Evolutionary conservation across 352 stramenopile genomes (phyloP).

Genomic region (Phytophthora uliginosa): DNA sequence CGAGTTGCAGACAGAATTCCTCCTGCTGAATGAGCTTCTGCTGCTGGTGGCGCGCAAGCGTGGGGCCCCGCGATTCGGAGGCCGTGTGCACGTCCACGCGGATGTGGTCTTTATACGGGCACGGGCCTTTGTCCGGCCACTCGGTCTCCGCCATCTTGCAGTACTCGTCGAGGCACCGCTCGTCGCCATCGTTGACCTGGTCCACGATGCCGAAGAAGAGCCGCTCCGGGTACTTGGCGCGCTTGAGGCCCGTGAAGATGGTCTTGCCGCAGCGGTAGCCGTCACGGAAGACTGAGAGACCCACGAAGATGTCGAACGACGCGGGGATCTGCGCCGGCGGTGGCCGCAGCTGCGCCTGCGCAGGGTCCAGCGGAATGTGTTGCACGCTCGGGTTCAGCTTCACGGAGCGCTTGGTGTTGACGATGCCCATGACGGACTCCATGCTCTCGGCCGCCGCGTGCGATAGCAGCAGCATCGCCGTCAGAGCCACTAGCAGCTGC

Average conservation of each 20-base stretch:
- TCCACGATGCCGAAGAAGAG: conserved; percentile 88
- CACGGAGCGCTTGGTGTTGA: conserved; percentile 67
- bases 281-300: conserved; percentile 86
- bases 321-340: conserved; percentile 61
- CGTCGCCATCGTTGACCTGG: conserved; percentile 80
- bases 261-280: conserved; percentile 85
- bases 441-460: conserved; percentile 20
- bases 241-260: conserved; percentile 82
- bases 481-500: not conserved
- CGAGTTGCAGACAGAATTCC: conserved; percentile 89
- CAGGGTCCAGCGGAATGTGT: conserved; percentile 65
- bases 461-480: conserved; percentile 21
- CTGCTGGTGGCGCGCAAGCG: conserved; percentile 83
- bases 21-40: conserved; percentile 81
- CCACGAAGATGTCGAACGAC: conserved; percentile 77
- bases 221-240: conserved; percentile 72
- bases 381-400: conserved; percentile 79
- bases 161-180: conserved; percentile 79
- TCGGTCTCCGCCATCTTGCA: conserved; percentile 79
- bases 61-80: conserved; percentile 81
- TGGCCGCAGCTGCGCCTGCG: conserved; percentile 54
- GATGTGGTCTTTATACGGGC: conserved; percentile 79
- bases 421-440: conserved; percentile 60
- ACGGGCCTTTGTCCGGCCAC: conserved; percentile 72
- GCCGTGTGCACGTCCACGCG: conserved; percentile 73